Evolutionary conservation across 2,329 filamentous ascomycete genomes (phyloP), one percentile per base, ranked within the genome.

Genomic region (Ascomycota sp.): DNA sequence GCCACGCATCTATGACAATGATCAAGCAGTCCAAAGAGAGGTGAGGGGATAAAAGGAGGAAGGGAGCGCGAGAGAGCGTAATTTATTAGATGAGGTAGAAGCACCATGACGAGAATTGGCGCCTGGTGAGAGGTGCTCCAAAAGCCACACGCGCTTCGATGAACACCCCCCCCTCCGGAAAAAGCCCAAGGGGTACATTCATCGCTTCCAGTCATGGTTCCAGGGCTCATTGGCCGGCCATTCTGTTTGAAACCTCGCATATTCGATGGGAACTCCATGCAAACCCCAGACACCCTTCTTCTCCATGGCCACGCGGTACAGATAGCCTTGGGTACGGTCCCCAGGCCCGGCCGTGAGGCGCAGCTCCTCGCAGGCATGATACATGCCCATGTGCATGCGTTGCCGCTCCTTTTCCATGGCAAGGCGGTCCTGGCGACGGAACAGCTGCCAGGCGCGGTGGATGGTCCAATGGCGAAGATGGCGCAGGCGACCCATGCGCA

Each of bases 391-490:
- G 56, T 85, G 83, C 59, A 73, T 65, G 35, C 79, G 64, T 56
- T 82, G 70, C 28, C 94, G 65, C 50, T 85, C 80, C 32, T 63
- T 57, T 47, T 79, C 65, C 30, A 71, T 64, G 23, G 59, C 56
- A 38, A 66, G 60, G 29, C 73, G 72, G 43, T 73, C 65, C 48
- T 78, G 68, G 41, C 74, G 66, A 43, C 75, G 72, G 56, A 76
- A 77, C 20, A 95, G 63, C 44, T 80, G 65, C 82, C 85, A 95
- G 15, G 86, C 86, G 43, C 89, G 83, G 62, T 95, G 85, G 53
- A 98, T 95, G 30, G 89, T 95, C 89, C 89, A 98, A 63, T 98
- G 89, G 28, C 89, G 80, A 38, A 98, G 72, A 53, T 73, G 69
- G 33, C 89, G 75, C 53, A 77, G 78, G 42, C 86, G 82, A 25